A percentile compares a stretch with the other conserved stretches of the same genome.
Evolutionary conservation across 2,329 filamentous ascomycete species (phyloP).

Genomic region (Plectosphaerella sp.): DNA sequence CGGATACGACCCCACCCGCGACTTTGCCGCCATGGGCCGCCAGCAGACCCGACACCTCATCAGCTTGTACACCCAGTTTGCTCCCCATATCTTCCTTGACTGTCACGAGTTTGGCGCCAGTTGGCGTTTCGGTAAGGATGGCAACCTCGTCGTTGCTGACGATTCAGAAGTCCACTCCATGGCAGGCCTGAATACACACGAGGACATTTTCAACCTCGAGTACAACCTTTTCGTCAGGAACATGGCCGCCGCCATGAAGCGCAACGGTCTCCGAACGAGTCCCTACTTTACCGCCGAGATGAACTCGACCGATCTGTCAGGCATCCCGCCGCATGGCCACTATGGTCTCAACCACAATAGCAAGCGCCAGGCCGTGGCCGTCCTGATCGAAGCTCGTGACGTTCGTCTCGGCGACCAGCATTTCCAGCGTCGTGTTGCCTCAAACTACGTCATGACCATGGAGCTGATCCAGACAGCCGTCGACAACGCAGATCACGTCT

Average conservation of each 20-base stretch:
- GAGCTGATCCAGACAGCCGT: conserved; percentile 22
- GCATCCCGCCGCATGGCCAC: conserved; percentile 17
- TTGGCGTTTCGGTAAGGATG: background rate
- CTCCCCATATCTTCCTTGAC: conserved; percentile 8
- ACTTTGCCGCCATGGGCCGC: conserved; percentile 5
- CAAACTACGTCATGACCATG: too few relatives aligned
- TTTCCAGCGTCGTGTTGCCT: conserved; percentile 21
- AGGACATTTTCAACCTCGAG: conserved; percentile 17
- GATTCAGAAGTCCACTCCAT: conserved; percentile 25
- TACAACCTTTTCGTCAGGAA: conserved; percentile 23
- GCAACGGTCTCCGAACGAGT: conserved; percentile 19
- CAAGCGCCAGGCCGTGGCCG: conserved; percentile 21
- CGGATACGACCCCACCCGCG: conserved; percentile 8
- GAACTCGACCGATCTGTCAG: background rate
- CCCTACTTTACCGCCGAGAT: conserved; percentile 18
- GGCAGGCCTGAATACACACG: conserved; percentile 27
- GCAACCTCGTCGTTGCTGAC: conserved; percentile 13
- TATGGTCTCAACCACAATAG: conserved; percentile 24
- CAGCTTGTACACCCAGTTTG: conserved; percentile 1
- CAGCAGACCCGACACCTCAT: conserved; percentile 8
- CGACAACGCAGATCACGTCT: conserved; percentile 20
- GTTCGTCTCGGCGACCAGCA: conserved; percentile 24
- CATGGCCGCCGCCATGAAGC: conserved; percentile 22
- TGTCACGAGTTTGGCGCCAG: conserved; percentile 8
- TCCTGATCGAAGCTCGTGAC: conserved; percentile 24